Base-by-base conservation (phyloP, 441 rosid species). In the Eruca vesicaria region DNA sequence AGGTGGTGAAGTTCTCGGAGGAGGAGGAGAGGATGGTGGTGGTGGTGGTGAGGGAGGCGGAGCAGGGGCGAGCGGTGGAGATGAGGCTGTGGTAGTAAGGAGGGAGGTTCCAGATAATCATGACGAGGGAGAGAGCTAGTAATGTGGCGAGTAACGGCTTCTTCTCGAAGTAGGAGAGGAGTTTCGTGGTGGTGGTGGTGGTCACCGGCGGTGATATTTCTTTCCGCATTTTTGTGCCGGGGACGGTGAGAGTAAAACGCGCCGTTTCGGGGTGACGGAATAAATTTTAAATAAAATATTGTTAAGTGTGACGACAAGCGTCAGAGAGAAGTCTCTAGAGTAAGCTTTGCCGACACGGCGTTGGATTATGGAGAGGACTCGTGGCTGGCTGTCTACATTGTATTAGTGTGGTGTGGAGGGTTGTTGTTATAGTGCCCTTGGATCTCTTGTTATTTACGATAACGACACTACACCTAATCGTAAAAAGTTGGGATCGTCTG, bases 101-200 rank as follows among this genome's bases (percentile, higher is more conserved):
- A 81, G 97, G 92, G 55, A 86, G 87, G 78, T 85, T 88, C 89
- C 91, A 89, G 73, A 91, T 69, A 58, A 89, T 89, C 86, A 91
- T 66, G 19, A 88, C 83, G 7, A 87, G 84, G 1, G 94, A 84
- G 55, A 91, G 84, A 19, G 87, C 86, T 8, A 91, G 68, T 14
- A 89, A 85, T 69, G 94, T 79, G 41, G 90, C 93, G 6, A 88
- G 50, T 21, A 91, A 58, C 35, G 86, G 90, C 75, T 84, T 91
- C 23, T 88, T 85, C 75, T 91, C 97, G 75, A 89, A 84, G 57
- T 82, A 84, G 35, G 68, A 15, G 59, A 79, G 66, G 36, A 85
- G 70, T 62, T 73, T 86, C 10, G 74, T 80, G n/a, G 74, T 79
- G 77, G 82, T 79, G 77, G 82, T 5, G 66, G 78, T 66, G 60